Base-by-base conservation (phyloP, 164 flowering plant genomes). In the Chloranthus sessilifolius region DNA sequence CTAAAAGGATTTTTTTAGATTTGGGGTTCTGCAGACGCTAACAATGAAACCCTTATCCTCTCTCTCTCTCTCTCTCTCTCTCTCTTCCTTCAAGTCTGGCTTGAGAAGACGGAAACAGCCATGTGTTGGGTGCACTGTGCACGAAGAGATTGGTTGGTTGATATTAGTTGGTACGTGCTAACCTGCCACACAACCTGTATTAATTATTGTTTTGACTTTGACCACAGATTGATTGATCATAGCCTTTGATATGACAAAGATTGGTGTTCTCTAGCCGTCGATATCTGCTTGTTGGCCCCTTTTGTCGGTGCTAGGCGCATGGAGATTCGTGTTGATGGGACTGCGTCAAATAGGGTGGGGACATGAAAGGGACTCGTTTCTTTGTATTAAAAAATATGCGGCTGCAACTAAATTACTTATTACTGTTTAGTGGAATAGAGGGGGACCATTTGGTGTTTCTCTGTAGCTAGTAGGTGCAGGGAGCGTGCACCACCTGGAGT, bases 311-410 rank as follows among this genome's bases (percentile, higher is more conserved):
- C n/a, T 22, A 9, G 10, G 2, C 3, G 16, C 1, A 17, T 7
- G 6, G 30, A n/a, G n/a, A n/a, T n/a, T 21, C 12, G 47, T 43
- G 30, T 31, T 10, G 30, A 43, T 43, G 30, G 30, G 29, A 24
- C 29, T 24, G 47, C 47, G 30, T 43, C 47, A 43, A 43, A 43
- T n/a, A 31, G 47, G 47, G 31, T 12, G 47, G 26, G 5, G 47
- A 43, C 26, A 43, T 24, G 26, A 31, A 43, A 29, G 47, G 30
- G 29, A 2, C 7, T 2, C 7, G n/a, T n/a, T n/a, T n/a, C n/a
- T n/a, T n/a, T n/a, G n/a, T n/a, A n/a, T n/a, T n/a, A n/a, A n/a
- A n/a, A n/a, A n/a, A n/a, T 42, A 21, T 42, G 14, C 16, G 14
- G 2, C 2, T 14, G 4, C 2, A 36, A 36, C 17, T 14, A n/a